Evolutionary conservation across 2,329 filamentous ascomycete genomes (phyloP), one percentile per base, ranked within the genome.

Genomic region (Penicillium brasilianum): DNA sequence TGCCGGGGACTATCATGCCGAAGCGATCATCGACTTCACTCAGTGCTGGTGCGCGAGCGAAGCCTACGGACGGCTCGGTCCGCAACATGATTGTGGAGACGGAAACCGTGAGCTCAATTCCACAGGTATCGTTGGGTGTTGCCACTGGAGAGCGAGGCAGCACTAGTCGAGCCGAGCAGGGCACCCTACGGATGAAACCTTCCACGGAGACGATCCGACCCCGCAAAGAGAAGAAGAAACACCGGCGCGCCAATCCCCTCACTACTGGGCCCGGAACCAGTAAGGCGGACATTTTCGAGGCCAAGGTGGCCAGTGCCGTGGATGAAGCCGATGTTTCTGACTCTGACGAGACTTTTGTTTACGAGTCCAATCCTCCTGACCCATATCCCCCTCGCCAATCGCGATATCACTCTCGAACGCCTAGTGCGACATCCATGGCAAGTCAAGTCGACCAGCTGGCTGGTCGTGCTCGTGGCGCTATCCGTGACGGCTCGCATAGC

Each of bases 61-160:
- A 93, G 74, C 81, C 86, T 30, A 74, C 84, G 55, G 91, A 96
- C 73, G 88, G 88, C n/a, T 90, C 91, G 37, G 85, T 89, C 59
- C 88, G 90, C 72, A 95, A 92, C 70, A 97, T 99, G 93, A 98
- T 92, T 10, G 94, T 98, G 14, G 95, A 99, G 80, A 97, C 95
- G 0, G 95, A 99, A 77, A 96, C 93, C 0, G 95, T 99, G 39
- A 90, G 88, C 46, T 96, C 93, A 3, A 90, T 97, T 57, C 92
- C 93, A 11, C 93, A 96, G 72, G 86, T 93, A 30, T 87, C 90
- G 10, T 82, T 97, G 30, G 88, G 89, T 36, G 86, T 86, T 39
- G 83, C 78, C 28, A 77, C 81, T 37, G 81, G 82, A 48, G 87
- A 89, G 62, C 81, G 86, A 62, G 80, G 81, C 22, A 79, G 71